These are phyloP conservation scores for Phanerodontia chrysosporium DNA, from an alignment of 768 basidiomycete genomes.

Conservation along the genomic window DNA sequence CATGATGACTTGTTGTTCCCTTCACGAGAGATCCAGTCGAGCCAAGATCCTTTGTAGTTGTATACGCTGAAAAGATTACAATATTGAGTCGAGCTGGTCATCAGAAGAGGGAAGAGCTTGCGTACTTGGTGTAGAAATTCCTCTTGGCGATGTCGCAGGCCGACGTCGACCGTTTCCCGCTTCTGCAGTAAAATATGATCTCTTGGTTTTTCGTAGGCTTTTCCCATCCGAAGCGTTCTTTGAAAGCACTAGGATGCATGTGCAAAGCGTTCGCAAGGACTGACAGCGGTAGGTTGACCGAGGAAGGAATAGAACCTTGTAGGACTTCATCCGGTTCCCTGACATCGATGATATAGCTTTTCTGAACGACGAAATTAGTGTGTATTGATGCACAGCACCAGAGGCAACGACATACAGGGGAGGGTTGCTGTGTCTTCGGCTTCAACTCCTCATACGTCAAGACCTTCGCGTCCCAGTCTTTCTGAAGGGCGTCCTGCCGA, in stretches of 20 bases:
- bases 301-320: conserved; percentile 89
- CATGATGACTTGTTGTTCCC: not conserved
- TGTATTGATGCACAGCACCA: too few relatives aligned
- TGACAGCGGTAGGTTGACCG: conserved; percentile 86
- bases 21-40: conserved; percentile 44
- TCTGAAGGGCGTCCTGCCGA: conserved; percentile 35
- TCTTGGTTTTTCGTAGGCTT: conserved; percentile 71
- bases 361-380: conserved; percentile 32
- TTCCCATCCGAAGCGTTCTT: conserved; percentile 62
- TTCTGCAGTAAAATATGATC: conserved; percentile 87
- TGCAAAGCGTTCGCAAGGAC: conserved; percentile 66
- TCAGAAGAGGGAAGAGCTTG: too few relatives aligned
- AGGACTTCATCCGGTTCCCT: conserved; percentile 89
- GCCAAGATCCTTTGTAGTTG: conserved; percentile 52
- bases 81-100: too few relatives aligned
- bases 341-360: conserved; percentile 81
- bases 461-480: conserved; percentile 74
- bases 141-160: conserved; percentile 80
- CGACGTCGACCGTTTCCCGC: conserved; percentile 76
- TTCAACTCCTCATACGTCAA: conserved; percentile 81
- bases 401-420: conserved; percentile 52
- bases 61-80: conserved; percentile 32
- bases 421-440: conserved; percentile 72
- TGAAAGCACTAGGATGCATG: conserved; percentile 51
- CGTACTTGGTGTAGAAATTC: conserved; percentile 76